Base-by-base conservation (phyloP, 1,139 yeast species). In the Scheffersomyces lignicola region DNA sequence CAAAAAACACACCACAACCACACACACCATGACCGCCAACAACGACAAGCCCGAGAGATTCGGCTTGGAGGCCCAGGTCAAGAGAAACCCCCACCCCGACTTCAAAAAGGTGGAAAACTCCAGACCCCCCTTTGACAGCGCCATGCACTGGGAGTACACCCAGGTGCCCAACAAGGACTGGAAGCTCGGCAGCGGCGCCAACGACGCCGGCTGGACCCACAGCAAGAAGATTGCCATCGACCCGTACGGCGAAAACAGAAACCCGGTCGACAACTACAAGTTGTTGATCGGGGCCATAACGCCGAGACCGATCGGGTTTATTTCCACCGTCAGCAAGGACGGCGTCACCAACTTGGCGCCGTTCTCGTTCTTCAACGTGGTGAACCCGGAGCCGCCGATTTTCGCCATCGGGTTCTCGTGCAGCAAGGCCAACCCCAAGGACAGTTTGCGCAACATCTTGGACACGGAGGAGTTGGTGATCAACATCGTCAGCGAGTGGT, bases 401-500 rank as follows among this genome's bases (percentile, higher is more conserved):
- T 80, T 80, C 47, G 60, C 66, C 4, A 39, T 80, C 31, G 80
- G 82, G 0, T 56, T 76, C 41, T 57, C 75, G 11, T 62, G 67
- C 16, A 64, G 67, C 10, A 47, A 47, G 7, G 73, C 63, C 2
- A 41, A 36, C 5, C 52, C 58, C 13, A 80, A 80, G 50, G 83
- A 80, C 50, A 66, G 83, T 6, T 58, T 65, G 33, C 47, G 47
- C 9, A 79, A 78, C 45, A 51, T 78, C 18, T 48, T 74, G 24
- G 78, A 70, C 16, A 76, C 80, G 3, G 62, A 58, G 4, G 85
- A 80, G 45, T 62, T 71, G 36, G 76, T 82, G n/a, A 69, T 80
- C 47, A 79, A 73, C 50, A 68, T 80, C 35, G 68, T 80, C 24
- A 68, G 79, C 31, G 86, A 80, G 52, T 79, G 83, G 83, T 76